Evolutionary conservation across 179 eudicot species (phyloP).

Genomic region (Sideroxylon spinosum): DNA sequence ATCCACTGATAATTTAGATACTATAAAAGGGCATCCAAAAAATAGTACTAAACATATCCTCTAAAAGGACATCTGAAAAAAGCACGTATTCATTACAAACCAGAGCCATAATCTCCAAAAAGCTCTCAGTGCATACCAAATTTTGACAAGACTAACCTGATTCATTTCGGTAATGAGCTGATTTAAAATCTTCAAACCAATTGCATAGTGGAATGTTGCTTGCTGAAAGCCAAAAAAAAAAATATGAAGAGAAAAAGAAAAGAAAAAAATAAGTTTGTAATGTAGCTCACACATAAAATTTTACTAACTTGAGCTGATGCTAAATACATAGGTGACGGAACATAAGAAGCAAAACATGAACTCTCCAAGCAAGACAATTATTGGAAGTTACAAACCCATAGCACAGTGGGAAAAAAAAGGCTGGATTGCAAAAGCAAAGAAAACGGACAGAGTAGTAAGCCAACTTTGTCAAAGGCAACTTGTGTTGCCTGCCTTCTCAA

Average conservation of each 20-base stretch:
- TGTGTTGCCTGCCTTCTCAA: not conserved
- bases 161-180: conserved; percentile 92
- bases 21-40: not conserved
- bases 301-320: not conserved
- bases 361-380: conserved; percentile 1
- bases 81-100: not conserved
- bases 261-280: not conserved
- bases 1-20: not conserved
- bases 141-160: conserved; percentile 54
- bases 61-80: not conserved
- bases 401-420: too few relatives aligned
- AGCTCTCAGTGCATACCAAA: not conserved
- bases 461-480: conserved; percentile 3
- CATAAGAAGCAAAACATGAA: not conserved
- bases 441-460: not conserved
- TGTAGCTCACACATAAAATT: not conserved
- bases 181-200: conserved; percentile 88
- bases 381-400: too few relatives aligned
- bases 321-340: not conserved
- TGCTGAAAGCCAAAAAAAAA: conserved; percentile 19
- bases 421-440: conserved; percentile 5
- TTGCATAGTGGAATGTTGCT: conserved; percentile 82
- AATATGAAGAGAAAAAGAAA: conserved; percentile 14
- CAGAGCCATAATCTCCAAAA: conserved; percentile 6
- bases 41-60: not conserved